These are phyloP conservation scores for Myxozyma mucilagina DNA, from an alignment of 805 yeast species.

Conservation along the genomic window DNA sequence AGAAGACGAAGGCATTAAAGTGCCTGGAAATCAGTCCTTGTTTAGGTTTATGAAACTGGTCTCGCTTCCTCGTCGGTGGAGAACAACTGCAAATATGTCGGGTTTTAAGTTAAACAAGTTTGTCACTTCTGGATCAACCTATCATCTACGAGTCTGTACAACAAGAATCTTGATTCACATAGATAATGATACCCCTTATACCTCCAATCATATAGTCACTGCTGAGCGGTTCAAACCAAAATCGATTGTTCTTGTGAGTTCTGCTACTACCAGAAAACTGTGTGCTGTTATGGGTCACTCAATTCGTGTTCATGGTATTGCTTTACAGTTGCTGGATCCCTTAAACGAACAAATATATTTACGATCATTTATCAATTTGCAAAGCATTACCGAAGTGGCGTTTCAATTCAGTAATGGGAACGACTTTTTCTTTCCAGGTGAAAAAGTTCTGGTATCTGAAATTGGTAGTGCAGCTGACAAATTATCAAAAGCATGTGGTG, in stretches of 20 bases:
- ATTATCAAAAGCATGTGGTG: background rate
- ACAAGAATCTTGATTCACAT: background rate
- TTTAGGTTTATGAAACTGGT: background rate
- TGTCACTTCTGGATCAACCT: background rate
- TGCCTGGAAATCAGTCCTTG: background rate
- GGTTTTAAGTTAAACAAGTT: background rate
- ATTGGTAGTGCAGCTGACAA: background rate
- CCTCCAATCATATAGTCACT: background rate
- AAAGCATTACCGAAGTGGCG: background rate
- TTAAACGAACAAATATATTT: background rate
- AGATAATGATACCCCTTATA: background rate
- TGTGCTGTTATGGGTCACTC: background rate
- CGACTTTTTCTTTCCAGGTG: background rate
- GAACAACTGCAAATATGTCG: background rate
- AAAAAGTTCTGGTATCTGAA: background rate
- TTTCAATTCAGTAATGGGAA: background rate
- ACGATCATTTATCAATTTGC: background rate
- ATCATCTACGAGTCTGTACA: background rate
- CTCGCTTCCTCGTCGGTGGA: background rate
- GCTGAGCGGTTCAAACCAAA: background rate
- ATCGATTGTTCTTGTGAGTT: background rate
- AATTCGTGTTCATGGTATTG: background rate
- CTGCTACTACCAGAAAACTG: background rate
- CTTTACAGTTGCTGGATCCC: background rate
- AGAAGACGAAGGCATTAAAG: background rate